A percentile compares a stretch with the other conserved stretches of the same genome.
These are phyloP conservation scores for Aspergillus intermedius DNA, from an alignment of 2,329 filamentous ascomycete genomes.

Conservation along the genomic window DNA sequence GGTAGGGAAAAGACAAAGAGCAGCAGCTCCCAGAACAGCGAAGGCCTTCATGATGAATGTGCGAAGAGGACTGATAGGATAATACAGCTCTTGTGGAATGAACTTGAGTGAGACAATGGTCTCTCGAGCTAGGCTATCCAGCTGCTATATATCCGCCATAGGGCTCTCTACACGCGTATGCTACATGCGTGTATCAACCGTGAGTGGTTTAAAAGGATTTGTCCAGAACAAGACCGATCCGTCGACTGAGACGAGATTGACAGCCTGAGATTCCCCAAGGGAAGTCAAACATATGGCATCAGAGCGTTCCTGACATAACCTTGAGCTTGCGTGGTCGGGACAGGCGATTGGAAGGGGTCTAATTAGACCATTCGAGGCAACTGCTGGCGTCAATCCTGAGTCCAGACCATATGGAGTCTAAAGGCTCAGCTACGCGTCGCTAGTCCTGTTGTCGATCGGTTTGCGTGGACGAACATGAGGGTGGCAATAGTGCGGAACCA, in stretches of 20 bases:
- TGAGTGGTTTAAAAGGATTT: not conserved
- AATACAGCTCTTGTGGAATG: not conserved
- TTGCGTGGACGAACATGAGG: not conserved
- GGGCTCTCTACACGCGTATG: too few species aligned
- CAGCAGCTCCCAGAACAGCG: conserved; percentile 18
- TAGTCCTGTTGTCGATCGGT: not conserved
- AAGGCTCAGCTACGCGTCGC: not conserved
- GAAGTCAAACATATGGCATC: not conserved
- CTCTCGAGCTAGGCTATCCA: too few species aligned
- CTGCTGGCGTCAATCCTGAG: not conserved
- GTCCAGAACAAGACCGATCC: conserved; percentile 2
- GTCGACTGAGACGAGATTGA: conserved; percentile 9
- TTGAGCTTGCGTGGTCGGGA: too few species aligned
- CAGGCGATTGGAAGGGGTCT: too few species aligned
- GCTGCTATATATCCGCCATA: too few species aligned
- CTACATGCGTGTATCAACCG: too few species aligned
- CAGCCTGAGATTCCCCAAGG: not conserved
- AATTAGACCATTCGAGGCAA: too few species aligned
- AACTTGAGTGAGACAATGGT: too few species aligned
- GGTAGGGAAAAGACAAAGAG: conserved; percentile 16
- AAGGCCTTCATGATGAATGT: conserved; percentile 24
- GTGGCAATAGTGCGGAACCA: not conserved
- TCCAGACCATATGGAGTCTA: too few species aligned
- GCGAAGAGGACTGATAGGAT: conserved; percentile 1
- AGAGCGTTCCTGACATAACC: too few species aligned